Percentiles rank a stretch among this genome's conserved stretches.
These are phyloP conservation scores for Musa beccarii DNA, from an alignment of 176 grass and related monocot genomes.

Conservation along the genomic window DNA sequence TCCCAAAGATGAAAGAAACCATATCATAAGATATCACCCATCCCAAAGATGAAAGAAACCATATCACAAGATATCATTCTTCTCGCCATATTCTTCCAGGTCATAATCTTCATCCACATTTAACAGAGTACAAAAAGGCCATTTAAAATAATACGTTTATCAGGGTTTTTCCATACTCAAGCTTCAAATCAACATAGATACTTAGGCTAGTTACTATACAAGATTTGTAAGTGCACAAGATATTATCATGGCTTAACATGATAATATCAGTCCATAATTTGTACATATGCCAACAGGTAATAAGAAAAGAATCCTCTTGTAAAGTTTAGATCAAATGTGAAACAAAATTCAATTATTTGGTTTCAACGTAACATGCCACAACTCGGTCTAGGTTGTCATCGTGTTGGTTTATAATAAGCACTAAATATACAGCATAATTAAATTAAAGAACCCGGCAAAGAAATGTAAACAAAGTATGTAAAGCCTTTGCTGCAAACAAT, in stretches of 20 bases:
- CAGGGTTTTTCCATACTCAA: background rate
- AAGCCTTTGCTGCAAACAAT: background rate
- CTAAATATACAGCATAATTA: background rate
- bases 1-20: background rate
- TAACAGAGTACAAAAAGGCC: background rate
- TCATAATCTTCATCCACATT: background rate
- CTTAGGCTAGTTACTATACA: background rate
- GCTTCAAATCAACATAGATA: background rate
- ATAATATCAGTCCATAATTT: too few relatives aligned
- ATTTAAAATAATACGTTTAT: background rate
- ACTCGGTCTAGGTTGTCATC: background rate
- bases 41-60: background rate
- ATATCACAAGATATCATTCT: background rate
- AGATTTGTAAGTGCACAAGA: background rate
- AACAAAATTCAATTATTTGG: background rate
- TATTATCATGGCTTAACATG: background rate
- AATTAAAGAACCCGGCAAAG: background rate
- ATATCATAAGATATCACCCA: background rate
- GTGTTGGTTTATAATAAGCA: background rate
- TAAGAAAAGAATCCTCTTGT: background rate
- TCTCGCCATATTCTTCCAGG: background rate
- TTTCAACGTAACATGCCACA: background rate
- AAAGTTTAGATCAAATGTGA: background rate
- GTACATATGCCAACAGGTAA: background rate
- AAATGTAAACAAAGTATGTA: background rate